phyloP scores from a whole-genome alignment of 2,329 filamentous ascomycete species.

The Chaetomium sp. region DNA sequence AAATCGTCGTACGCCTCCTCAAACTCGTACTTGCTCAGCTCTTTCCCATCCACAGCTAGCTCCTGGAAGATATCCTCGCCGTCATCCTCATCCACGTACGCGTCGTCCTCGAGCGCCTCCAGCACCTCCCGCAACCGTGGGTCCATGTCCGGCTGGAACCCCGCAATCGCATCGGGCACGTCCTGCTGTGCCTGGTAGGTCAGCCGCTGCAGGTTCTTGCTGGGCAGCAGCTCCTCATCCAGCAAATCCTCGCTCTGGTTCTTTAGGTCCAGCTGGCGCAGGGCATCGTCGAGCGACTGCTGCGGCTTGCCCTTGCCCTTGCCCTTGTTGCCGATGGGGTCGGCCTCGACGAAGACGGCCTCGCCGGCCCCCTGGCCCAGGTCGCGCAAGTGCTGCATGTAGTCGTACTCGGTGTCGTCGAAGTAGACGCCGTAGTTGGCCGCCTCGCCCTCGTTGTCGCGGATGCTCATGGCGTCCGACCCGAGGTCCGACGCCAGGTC shows the following conservation, averaged over 20 bases:
- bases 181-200: conserved; percentile 94
- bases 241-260: conserved; percentile 61
- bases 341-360: conserved; percentile 80
- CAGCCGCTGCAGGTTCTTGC: conserved; percentile 72
- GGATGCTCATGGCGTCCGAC: conserved; percentile 63
- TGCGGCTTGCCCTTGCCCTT: conserved; percentile 60
- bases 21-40: conserved; percentile 71
- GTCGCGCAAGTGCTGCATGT: conserved; percentile 98
- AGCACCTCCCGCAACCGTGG: conserved; percentile 85
- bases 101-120: conserved; percentile 93
- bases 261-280: conserved; percentile 63
- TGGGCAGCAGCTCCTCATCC: conserved; percentile 75
- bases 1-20: conserved; percentile 62
- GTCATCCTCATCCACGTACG: conserved; percentile 79
- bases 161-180: conserved; percentile 85
- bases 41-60: conserved; percentile 50
- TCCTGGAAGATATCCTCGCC: conserved; percentile 72
- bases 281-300: conserved; percentile 77
- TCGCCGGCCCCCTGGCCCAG: conserved; percentile 74
- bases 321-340: conserved; percentile 62
- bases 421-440: conserved; percentile 92
- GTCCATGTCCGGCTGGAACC: conserved; percentile 98
- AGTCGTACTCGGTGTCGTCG: conserved; percentile 95
- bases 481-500: conserved; percentile 80
- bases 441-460: conserved; percentile 92